These are phyloP conservation scores for Vicia faba DNA, from an alignment of 306 rosid genomes.

Conservation along the genomic window DNA sequence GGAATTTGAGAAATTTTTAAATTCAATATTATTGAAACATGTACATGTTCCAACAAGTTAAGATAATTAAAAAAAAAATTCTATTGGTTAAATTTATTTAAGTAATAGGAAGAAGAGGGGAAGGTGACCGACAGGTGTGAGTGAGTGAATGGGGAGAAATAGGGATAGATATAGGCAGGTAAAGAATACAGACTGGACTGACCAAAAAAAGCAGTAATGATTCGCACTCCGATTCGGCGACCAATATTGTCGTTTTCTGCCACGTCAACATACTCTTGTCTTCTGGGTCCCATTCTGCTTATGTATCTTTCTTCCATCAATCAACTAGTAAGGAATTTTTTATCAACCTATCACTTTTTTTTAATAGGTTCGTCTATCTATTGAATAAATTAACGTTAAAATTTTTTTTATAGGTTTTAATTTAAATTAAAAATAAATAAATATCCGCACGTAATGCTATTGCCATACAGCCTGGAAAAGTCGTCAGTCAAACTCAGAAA, in stretches of 20 bases:
- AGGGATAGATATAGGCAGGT: not conserved
- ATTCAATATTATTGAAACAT: no score
- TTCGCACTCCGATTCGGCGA: constrained; percentile 14
- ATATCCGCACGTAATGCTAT: constrained; percentile 5
- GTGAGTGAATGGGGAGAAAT: not conserved
- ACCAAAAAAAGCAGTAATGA: not conserved
- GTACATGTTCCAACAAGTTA: no score
- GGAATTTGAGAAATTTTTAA: no score
- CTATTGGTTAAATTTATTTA: no score
- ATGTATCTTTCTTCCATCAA: not conserved
- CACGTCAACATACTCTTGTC: not conserved
- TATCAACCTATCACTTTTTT: no score
- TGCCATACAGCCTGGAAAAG: constrained; percentile 1
- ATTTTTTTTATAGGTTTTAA: no score
- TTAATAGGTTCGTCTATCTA: no score
- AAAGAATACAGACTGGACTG: constrained; percentile 2
- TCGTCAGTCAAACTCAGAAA: constrained; percentile 7
- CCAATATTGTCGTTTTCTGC: not conserved
- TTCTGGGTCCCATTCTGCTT: not conserved
- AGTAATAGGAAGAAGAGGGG: not conserved
- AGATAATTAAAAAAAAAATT: no score
- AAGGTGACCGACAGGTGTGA: not conserved
- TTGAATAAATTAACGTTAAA: no score
- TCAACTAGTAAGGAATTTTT: no score
- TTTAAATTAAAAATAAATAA: not conserved